Base-by-base conservation (phyloP, 1,139 yeast species). In the Kodamaea sp. region DNA sequence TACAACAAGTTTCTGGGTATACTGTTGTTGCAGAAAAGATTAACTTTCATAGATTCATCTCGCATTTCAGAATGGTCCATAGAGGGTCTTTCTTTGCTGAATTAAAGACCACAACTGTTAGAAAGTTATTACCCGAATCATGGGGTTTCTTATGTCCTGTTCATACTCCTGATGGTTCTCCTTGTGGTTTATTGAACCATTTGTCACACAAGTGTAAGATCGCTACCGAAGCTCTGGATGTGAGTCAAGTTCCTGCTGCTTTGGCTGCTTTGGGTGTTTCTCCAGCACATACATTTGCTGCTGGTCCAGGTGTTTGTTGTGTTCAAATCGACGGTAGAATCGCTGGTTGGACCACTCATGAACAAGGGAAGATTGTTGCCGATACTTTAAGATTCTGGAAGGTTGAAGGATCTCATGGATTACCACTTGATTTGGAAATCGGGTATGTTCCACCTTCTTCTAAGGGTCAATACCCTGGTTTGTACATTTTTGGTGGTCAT, bases 81-180 rank as follows among this genome's bases (percentile, higher is more conserved):
- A 84, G 99, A 79, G 99, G 99, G 65, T 88, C 97, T 49, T 92
- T 92, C 82, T 92, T 92, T 63, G 97, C 99, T 32, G 96, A 92
- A 65, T 78, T 92, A 66, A 92, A 94, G 62, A 92, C 98, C 29
- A 94, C 98, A 24, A 85, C 98, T 1, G 99, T 92, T 38, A 82
- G 99, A 72, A 92, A 92, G 63, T 73, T 92, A 56, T 75, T 92
- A 43, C 99, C 99, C 0, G 99, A 92, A 65, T 86, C 96, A 1
- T 92, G 99, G 99, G 97, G 97, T 5, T 94, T 92, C 75, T 68
- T 94, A 53, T 94, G 99, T 70, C 98, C 99, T 15, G 98, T 94
- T 11, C 98, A 92, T 66, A 92, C 99, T 10, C 99, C 99, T 2
- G 99, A 92, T 84, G 99, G 99, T 55, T 86, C 97, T 37, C 99